Evolutionary conservation across 2,329 filamentous ascomycete genomes (phyloP).

Genomic region (Cladosporium halotolerans): DNA sequence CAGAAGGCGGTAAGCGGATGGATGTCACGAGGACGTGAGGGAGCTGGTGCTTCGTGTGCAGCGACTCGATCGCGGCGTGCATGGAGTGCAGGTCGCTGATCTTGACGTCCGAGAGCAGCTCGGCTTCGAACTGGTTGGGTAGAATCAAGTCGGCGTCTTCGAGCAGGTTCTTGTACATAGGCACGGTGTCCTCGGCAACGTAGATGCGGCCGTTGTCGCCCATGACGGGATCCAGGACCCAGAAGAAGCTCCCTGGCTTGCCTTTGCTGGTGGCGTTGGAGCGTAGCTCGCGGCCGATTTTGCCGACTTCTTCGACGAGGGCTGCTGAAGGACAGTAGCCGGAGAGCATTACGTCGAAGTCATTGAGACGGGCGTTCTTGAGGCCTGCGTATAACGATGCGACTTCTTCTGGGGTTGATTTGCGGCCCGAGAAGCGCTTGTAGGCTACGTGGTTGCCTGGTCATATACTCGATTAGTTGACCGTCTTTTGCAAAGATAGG

Average conservation of each 20-base stretch:
- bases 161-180: constrained; percentile 77
- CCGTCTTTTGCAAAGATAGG: constrained; percentile 12
- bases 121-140: constrained; percentile 95
- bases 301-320: constrained; percentile 75
- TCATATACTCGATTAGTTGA: constrained; percentile 8
- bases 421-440: constrained; percentile 77
- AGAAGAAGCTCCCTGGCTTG: constrained; percentile 75
- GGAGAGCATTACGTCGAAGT: constrained; percentile 91
- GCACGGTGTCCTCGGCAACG: constrained; percentile 84
- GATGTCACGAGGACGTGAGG: constrained; percentile 93
- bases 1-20: constrained; percentile 58
- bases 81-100: constrained; percentile 71
- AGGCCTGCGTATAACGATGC: constrained; percentile 77
- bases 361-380: constrained; percentile 72
- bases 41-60: constrained; percentile 60
- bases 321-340: constrained; percentile 89
- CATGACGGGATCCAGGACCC: constrained; percentile 98
- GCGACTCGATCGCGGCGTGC: constrained; percentile 63
- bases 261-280: constrained; percentile 50
- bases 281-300: constrained; percentile 75
- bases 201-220: constrained; percentile 90
- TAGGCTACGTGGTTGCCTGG: constrained; percentile 94
- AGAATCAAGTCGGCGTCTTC: constrained; percentile 82
- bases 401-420: constrained; percentile 75
- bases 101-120: constrained; percentile 80